Percentiles rank a stretch among this genome's conserved stretches.
These are phyloP conservation scores for Pseudogymnoascus sp. DNA, from an alignment of 2,329 filamentous ascomycete genomes.

Conservation along the genomic window DNA sequence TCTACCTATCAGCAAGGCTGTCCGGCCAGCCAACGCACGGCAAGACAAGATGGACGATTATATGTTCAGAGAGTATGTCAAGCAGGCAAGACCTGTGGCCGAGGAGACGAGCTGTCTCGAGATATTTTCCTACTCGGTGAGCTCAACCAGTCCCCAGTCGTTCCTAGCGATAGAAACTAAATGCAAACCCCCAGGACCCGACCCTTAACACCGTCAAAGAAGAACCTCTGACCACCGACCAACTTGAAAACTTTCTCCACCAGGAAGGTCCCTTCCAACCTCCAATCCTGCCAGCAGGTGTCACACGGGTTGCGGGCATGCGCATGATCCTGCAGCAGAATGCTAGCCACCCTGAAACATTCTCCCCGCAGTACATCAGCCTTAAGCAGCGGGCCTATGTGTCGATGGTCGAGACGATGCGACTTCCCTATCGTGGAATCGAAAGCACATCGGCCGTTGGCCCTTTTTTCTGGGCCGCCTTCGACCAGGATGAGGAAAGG, in stretches of 20 bases:
- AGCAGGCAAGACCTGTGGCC: slow-evolving; percentile 20
- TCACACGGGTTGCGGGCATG: slow-evolving; percentile 12
- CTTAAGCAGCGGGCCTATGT: slow-evolving; percentile 44
- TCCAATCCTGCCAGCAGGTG: slow-evolving; percentile 20
- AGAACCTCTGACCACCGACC: slow-evolving; percentile 26
- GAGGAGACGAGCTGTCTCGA: slow-evolving; percentile 28
- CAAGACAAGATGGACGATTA: slow-evolving; percentile 28
- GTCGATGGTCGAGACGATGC: slow-evolving; percentile 48
- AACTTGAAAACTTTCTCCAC: slow-evolving; percentile 29
- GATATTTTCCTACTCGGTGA: slow-evolving; percentile 28
- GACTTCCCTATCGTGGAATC: slow-evolving; percentile 51
- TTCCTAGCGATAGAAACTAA: neutral
- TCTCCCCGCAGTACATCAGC: slow-evolving; percentile 48
- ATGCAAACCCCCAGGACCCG: slow-evolving; percentile 22
- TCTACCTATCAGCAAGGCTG: neutral
- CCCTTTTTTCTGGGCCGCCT: slow-evolving; percentile 55
- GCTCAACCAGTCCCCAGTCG: slow-evolving; percentile 8
- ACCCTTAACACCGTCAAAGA: slow-evolving; percentile 25
- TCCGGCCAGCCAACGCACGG: neutral
- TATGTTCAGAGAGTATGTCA: slow-evolving; percentile 28
- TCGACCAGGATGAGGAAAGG: slow-evolving; percentile 50
- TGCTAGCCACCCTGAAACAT: slow-evolving; percentile 51
- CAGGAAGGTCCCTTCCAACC: slow-evolving; percentile 26
- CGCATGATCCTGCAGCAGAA: slow-evolving; percentile 27
- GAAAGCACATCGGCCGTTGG: slow-evolving; percentile 54